These are phyloP conservation scores for Blepharisma undulans DNA, from an alignment of 169 alveolate genomes.

Conservation along the genomic window DNA sequence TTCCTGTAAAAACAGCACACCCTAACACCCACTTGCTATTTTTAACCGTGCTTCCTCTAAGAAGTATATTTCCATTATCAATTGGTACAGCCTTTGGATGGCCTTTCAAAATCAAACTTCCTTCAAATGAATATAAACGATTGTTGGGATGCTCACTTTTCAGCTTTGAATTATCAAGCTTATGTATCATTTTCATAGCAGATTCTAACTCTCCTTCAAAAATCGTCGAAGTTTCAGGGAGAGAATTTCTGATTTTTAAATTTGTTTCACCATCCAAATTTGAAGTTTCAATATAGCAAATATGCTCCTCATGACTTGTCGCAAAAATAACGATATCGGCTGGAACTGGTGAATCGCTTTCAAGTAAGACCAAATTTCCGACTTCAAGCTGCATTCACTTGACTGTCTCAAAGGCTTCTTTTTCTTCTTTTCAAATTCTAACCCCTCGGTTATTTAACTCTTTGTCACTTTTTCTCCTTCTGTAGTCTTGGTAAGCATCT, in stretches of 20 bases:
- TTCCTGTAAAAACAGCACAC: conserved; percentile 76
- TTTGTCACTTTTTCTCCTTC: conserved; percentile 70
- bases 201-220: conserved; percentile 22
- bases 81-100: conserved; percentile 42
- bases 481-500: conserved; percentile 83
- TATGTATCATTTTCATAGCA: conserved; percentile 7
- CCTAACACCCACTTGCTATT: conserved; percentile 84
- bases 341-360: conserved; percentile 39
- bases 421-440: conserved; percentile 33
- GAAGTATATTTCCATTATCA: conserved; percentile 57
- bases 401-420: conserved; percentile 18
- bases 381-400: conserved; percentile 52
- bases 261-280: conserved; percentile 83
- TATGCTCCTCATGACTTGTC: conserved; percentile 55
- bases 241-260: conserved; percentile 48
- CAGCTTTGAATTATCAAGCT: conserved; percentile 34
- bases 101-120: conserved; percentile 39
- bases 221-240: conserved; percentile 40
- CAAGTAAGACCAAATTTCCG: conserved; percentile 53
- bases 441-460: conserved; percentile 32
- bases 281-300: conserved; percentile 77
- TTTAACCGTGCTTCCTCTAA: conserved; percentile 76
- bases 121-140: conserved; percentile 39
- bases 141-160: conserved; percentile 41
- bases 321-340: conserved; percentile 69